These are phyloP conservation scores for Scutellaria baicalensis DNA, from an alignment of 257 asterid species.

Conservation along the genomic window DNA sequence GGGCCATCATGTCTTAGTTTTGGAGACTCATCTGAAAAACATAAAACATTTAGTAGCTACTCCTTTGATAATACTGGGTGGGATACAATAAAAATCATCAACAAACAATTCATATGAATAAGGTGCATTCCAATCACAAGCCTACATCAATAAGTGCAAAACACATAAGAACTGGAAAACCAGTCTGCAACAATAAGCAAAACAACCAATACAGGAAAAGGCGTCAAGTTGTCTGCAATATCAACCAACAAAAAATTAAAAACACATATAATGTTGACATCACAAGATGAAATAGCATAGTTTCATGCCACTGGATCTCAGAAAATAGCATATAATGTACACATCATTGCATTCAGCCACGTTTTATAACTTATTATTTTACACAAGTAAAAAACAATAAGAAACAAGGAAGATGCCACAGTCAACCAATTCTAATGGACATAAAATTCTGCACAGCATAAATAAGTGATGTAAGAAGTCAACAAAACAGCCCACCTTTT, in stretches of 20 bases:
- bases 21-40: conserved; percentile 67
- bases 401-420: neutral
- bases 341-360: neutral
- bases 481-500: neutral
- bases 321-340: too few species aligned
- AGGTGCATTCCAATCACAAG: neutral
- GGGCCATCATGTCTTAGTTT: conserved; percentile 80
- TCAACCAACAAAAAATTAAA: neutral
- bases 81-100: neutral
- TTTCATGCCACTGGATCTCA: too few species aligned
- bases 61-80: neutral
- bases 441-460: neutral
- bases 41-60: conserved; percentile 13
- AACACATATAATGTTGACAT: neutral
- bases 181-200: neutral
- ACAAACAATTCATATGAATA: neutral
- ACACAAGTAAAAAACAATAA: neutral
- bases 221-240: neutral
- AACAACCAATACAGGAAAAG: neutral
- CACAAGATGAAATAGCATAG: too few species aligned
- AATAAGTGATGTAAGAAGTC: neutral
- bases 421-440: too few species aligned
- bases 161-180: neutral
- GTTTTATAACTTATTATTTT: neutral
- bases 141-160: neutral